Base-by-base conservation (phyloP, 2,329 filamentous ascomycete genomes). In the Akanthomyces muscarius region DNA sequence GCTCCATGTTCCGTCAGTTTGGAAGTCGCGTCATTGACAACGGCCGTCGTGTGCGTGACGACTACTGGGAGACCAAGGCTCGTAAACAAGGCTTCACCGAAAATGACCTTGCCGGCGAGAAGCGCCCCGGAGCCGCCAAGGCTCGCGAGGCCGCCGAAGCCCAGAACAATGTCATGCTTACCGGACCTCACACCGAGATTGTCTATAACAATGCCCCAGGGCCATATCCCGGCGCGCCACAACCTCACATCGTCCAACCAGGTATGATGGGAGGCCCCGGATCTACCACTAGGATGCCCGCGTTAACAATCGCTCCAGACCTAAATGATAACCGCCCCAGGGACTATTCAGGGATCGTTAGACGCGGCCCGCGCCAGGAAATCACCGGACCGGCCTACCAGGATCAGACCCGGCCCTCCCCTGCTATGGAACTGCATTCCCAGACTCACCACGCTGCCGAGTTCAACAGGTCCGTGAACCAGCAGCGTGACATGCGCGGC, bases 1-100 rank as follows among this genome's bases (percentile, higher is more conserved):
- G 92, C 67, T 98, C 94, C 69, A 99, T 99, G 95, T 99, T 98
- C 76, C 88, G 95, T 50, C 95, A 99, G 75, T 99, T 99, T 75
- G 95, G 95, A 55, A 97, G 93, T 75, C 86, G 95, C 66, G 89
- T 99, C 59, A 95, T 99, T 67, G 87, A 90, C 42, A 91, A 93
- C 71, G 95, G 95, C 41, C 86, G 94, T 66, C 84, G 95, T 63
- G 95, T 99, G 48, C 89, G 95, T 56, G 95, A 99, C 76, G 95
- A 99, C 74, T 99, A 99, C 77, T 99, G 95, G 95, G 95, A 98
- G 76, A 91, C 89, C 72, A 98, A 98, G 77, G 95, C 95, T 8
- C 85, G 90, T 54, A 99, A 98, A 77, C 95, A 99, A 76, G 95
- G 95, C 13, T 99, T 99, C 73, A 99, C 95, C 1, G 95, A 99